These are phyloP conservation scores for Acer campestre DNA, from an alignment of 345 rosid species.

Conservation along the genomic window DNA sequence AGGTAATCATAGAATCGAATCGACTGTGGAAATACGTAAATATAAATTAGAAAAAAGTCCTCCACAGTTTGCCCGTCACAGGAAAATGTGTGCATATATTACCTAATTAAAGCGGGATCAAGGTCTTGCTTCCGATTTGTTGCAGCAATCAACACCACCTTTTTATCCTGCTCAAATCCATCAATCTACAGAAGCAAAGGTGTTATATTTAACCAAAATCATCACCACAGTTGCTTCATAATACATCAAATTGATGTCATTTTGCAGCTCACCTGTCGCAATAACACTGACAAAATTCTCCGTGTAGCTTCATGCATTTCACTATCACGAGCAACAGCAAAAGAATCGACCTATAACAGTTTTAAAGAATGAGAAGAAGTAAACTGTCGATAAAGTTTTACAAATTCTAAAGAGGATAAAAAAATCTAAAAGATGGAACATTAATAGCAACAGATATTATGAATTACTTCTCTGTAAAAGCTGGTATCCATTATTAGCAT, in stretches of 20 bases:
- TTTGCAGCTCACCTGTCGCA: constrained; percentile 68
- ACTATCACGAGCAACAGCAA: constrained; percentile 79
- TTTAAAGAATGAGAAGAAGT: neutral
- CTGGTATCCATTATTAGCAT: constrained; percentile 6
- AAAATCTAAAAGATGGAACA: neutral
- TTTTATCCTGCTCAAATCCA: constrained; percentile 94
- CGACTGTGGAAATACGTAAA: constrained; percentile 51
- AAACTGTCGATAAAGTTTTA: neutral
- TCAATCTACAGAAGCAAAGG: constrained; percentile 61
- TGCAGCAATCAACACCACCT: constrained; percentile 89
- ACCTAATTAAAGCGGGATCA: constrained; percentile 94
- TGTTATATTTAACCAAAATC: constrained; percentile 11
- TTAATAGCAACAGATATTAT: neutral
- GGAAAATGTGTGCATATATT: neutral
- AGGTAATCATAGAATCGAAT: constrained; percentile 82
- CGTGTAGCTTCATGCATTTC: constrained; percentile 98
- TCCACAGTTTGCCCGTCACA: neutral
- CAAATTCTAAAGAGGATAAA: neutral
- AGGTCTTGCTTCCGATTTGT: constrained; percentile 97
- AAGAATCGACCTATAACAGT: constrained; percentile 79
- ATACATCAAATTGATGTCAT: neutral
- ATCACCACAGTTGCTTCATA: neutral
- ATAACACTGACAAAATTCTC: constrained; percentile 78
- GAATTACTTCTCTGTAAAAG: neutral
- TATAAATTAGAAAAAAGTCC: constrained; percentile 8